A percentile compares a stretch with the other conserved stretches of the same genome.
Conservation (phyloP, 2,329 filamentous ascomycete genomes). For the Chaetomium globosum region DNA sequence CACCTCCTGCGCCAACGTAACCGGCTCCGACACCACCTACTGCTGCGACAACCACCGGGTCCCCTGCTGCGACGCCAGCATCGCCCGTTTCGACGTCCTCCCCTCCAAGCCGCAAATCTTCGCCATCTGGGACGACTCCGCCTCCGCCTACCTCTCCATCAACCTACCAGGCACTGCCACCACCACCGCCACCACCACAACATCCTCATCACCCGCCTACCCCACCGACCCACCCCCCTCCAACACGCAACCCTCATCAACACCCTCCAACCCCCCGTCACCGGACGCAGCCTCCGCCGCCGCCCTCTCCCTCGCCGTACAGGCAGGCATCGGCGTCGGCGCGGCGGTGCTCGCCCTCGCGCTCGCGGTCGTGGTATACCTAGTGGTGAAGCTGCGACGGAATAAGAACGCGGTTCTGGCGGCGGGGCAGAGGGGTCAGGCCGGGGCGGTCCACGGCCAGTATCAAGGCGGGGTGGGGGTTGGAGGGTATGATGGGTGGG, state of each 20-base stretch:
- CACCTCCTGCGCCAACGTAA: conserved; percentile 24
- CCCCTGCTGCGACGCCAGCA: conserved; percentile 19
- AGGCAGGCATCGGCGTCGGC: conserved; percentile 24
- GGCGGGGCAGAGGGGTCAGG: background rate
- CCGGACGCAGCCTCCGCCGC: background rate
- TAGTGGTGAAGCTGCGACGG: conserved; percentile 17
- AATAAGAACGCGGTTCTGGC: conserved; percentile 14
- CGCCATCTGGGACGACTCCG: background rate
- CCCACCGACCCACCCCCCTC: background rate
- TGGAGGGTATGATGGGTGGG: background rate
- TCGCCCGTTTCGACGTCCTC: conserved; percentile 20
- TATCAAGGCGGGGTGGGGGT: too few species aligned
- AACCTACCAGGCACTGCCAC: background rate
- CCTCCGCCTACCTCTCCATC: background rate
- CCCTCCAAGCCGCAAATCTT: conserved; percentile 11
- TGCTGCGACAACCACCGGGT: conserved; percentile 21
- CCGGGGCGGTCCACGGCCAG: too few species aligned
- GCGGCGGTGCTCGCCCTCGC: conserved; percentile 8
- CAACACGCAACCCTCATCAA: background rate
- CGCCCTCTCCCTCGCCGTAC: background rate
- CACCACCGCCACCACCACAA: background rate
- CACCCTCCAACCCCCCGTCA: too few species aligned
- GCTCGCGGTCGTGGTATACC: conserved; percentile 10
- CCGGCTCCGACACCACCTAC: conserved; percentile 22
- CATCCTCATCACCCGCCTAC: background rate